Evolutionary conservation across 371 early-diverging fungal genomes (phyloP).

Genomic region (Gilbertella persicaria): DNA sequence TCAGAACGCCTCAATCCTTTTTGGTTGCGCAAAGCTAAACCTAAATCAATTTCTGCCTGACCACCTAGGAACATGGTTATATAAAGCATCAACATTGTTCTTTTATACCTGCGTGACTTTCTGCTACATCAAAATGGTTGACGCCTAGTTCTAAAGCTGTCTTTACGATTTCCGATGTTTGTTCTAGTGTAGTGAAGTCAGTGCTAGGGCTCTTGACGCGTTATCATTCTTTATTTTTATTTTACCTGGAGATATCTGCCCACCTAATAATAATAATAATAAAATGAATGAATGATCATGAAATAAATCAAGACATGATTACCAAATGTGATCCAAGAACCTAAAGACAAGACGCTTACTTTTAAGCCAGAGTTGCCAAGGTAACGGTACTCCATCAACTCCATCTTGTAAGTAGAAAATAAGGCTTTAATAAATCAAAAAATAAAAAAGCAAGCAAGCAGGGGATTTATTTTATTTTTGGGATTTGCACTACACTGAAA

Average conservation of each 20-base stretch:
- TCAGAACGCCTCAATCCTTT: constrained; percentile 70
- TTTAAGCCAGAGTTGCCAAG: constrained; percentile 82
- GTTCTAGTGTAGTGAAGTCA: constrained; percentile 33
- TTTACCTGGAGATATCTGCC: constrained; percentile 58
- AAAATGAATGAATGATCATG: neutral
- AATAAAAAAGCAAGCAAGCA: neutral
- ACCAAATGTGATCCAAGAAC: constrained; percentile 69
- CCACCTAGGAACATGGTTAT: too few species aligned
- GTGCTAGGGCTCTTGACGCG: neutral
- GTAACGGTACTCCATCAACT: constrained; percentile 78
- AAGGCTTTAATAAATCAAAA: neutral
- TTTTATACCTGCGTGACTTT: constrained; percentile 62
- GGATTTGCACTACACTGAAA: too few species aligned
- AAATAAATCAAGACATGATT: constrained; percentile 4
- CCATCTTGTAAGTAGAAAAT: constrained; percentile 3
- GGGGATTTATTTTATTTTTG: constrained; percentile 5
- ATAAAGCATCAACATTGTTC: neutral
- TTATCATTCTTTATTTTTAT: neutral
- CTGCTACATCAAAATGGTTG: constrained; percentile 86
- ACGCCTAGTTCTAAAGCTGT: constrained; percentile 77
- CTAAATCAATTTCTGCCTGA: constrained; percentile 80
- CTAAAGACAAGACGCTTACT: constrained; percentile 55
- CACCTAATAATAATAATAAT: constrained; percentile 33
- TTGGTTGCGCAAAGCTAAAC: constrained; percentile 69
- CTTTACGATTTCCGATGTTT: constrained; percentile 68